Evolutionary conservation across 805 yeast species (phyloP), one percentile per base, ranked within the genome.

Genomic region (Metschnikowia reukaufii): DNA sequence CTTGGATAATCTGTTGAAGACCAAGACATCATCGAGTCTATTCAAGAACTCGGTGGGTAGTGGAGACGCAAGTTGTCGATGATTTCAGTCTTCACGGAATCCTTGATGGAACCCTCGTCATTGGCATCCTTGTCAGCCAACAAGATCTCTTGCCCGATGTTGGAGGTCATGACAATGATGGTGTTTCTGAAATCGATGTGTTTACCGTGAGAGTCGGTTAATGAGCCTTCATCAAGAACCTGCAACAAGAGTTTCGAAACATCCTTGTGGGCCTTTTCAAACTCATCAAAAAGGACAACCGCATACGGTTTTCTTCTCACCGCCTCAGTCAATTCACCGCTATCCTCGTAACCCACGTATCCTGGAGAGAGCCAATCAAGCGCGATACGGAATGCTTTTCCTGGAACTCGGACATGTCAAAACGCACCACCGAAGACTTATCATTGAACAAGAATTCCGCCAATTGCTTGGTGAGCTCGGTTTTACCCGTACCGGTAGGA

Each of bases 401-500:
- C 69, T 92, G 98, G 66, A 94, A 92, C 65, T 92, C 99, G 17
- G 96, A 88, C 99, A 94, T 94, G 66, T 92, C 99, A 64, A 92
- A 92, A 57, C 99, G 76, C 19, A 91, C 82, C 30, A 92, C 90
- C 8, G 96, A 81, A 36, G 82, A 76, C 60, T 88, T 89, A 64
- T 92, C 92, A 61, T 90, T 94, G 68, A 94, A 94, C 58, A 92
- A 68, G 59, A 94, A 94, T 58, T 89, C 90, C 2, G 98, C 96
- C 47, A 92, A 76, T 0, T 95, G 84, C 65, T 94, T 92, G 6
- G 97, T 91, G 43, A 94, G 76, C 66, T 94, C 98, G 0, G 99
- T 94, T 67, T 92, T 92, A 70, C 99, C 99, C 0, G 98, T 92
- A 70, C 99, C 99, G 0, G 99, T 94, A 44, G 99, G 98, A 18